These are phyloP conservation scores for Penicillium robsamsonii DNA, from an alignment of 495 filamentous ascomycete species.

Conservation along the genomic window DNA sequence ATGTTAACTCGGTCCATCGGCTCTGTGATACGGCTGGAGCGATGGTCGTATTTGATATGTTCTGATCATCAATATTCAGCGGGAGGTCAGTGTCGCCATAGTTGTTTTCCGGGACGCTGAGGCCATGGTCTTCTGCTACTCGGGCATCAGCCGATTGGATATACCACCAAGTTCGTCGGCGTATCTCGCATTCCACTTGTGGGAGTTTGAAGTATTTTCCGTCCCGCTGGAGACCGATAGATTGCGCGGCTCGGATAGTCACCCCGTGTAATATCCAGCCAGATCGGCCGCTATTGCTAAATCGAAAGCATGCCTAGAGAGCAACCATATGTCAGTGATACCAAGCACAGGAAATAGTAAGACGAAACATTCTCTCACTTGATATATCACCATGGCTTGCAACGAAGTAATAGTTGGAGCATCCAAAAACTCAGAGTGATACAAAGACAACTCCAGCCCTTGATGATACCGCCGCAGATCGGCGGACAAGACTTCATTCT, in stretches of 20 bases:
- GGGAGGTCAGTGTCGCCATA: constrained; percentile 28
- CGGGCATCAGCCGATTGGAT: constrained; percentile 35
- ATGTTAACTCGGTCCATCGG: constrained; percentile 31
- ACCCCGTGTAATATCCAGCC: constrained; percentile 46
- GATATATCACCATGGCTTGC: constrained; percentile 37
- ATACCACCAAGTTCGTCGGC: constrained; percentile 46
- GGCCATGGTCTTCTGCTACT: constrained; percentile 41
- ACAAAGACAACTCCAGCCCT: constrained; percentile 32
- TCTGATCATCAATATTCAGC: constrained; percentile 30
- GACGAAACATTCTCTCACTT: constrained; percentile 18
- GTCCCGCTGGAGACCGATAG: constrained; percentile 50
- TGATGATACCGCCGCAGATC: constrained; percentile 34
- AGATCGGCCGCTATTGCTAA: constrained; percentile 42
- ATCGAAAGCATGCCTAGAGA: constrained; percentile 42
- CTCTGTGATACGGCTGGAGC: constrained; percentile 8
- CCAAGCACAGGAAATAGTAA: not conserved
- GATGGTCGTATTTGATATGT: constrained; percentile 11
- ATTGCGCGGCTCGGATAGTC: constrained; percentile 48
- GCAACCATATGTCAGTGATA: not conserved
- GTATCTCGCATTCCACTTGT: constrained; percentile 41
- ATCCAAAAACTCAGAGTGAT: constrained; percentile 31
- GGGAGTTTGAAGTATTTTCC: constrained; percentile 39
- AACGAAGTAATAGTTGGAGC: constrained; percentile 34
- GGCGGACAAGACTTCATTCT: constrained; percentile 23
- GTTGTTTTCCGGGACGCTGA: constrained; percentile 22